Percentiles rank a stretch among this genome's conserved stretches.
These are phyloP conservation scores for Trametes sp. DNA, from an alignment of 1,284 basidiomycete species.

Conservation along the genomic window DNA sequence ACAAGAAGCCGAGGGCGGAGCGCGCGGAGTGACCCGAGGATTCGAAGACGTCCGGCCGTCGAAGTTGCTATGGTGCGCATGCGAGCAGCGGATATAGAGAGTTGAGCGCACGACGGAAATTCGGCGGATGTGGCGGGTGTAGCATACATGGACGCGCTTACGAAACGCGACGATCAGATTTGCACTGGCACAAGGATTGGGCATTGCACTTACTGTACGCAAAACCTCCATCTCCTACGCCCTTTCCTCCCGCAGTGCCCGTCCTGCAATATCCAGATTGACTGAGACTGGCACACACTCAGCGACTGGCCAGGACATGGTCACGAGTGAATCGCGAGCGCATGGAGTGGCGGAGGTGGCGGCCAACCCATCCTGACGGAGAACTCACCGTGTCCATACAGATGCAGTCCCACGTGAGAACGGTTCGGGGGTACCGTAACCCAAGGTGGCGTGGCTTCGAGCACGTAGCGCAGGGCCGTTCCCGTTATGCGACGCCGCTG, in stretches of 20 bases:
- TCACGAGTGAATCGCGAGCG: not conserved
- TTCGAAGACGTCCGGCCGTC: not conserved
- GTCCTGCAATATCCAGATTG: too few relatives aligned
- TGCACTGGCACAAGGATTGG: too few relatives aligned
- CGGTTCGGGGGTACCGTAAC: not conserved
- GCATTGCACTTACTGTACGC: too few relatives aligned
- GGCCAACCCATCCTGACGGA: constrained; percentile 3
- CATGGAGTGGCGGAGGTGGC: not conserved
- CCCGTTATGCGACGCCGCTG: not conserved
- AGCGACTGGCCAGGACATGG: not conserved
- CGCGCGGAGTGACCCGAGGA: not conserved
- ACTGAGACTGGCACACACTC: not conserved
- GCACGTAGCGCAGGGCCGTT: not conserved
- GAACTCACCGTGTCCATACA: constrained; percentile 5
- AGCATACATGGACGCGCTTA: too few relatives aligned
- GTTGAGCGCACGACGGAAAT: too few relatives aligned
- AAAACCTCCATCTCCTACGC: too few relatives aligned
- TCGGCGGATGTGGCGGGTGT: too few relatives aligned
- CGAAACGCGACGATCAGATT: too few relatives aligned
- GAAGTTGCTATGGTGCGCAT: not conserved
- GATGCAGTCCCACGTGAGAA: not conserved
- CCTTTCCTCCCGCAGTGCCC: too few relatives aligned
- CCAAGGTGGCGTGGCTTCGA: not conserved
- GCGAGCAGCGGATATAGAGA: not conserved
- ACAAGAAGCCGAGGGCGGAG: not conserved